Conservation (phyloP, 768 basidiomycete genomes). For the Cystofilobasidium capitatum region DNA sequence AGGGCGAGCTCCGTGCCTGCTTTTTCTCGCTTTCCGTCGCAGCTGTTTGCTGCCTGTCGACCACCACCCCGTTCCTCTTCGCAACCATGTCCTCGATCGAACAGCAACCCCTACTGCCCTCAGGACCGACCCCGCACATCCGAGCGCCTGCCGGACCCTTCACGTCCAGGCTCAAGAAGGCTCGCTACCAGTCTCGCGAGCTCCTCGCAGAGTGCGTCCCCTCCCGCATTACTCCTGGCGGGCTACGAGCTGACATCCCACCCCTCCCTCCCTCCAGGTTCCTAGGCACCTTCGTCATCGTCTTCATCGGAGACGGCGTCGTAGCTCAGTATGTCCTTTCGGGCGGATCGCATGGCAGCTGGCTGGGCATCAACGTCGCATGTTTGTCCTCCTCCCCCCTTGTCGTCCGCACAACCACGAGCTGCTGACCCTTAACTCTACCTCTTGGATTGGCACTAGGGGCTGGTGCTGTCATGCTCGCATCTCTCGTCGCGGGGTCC, state of each 20-base stretch:
- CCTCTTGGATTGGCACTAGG: background rate
- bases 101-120: background rate
- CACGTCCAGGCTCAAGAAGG: background rate
- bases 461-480: slow-evolving; percentile 25
- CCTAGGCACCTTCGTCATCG: background rate
- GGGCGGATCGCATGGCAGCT: slow-evolving; percentile 3
- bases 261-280: background rate
- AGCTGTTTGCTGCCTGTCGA: background rate
- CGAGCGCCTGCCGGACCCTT: background rate
- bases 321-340: slow-evolving; percentile 19
- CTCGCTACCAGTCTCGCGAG: background rate
- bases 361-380: slow-evolving; percentile 26
- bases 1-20: background rate
- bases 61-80: background rate
- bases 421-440: background rate
- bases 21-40: background rate
- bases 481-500: slow-evolving; percentile 12
- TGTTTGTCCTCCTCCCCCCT: slow-evolving; percentile 4
- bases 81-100: background rate
- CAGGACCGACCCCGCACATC: background rate
- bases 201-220: background rate
- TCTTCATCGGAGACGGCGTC: slow-evolving; percentile 17
- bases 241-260: background rate
- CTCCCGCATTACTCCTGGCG: too few species aligned
- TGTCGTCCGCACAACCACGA: background rate